Percentiles rank a stretch among this genome's conserved stretches.
phyloP scores from a whole-genome alignment of 495 filamentous ascomycete genomes.

The Penicillium mononematosum region DNA sequence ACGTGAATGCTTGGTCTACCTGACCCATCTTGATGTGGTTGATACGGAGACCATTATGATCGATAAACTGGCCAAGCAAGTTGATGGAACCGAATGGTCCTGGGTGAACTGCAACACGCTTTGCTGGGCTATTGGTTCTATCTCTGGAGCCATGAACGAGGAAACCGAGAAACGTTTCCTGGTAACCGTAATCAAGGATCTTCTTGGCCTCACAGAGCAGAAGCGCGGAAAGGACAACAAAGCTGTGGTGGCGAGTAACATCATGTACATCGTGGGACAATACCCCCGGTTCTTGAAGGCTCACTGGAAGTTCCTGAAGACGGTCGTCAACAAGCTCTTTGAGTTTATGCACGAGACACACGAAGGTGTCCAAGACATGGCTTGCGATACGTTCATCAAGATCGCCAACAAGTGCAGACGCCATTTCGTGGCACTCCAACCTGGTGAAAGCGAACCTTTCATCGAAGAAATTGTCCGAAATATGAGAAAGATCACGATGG shows the following conservation, averaged over 20 bases:
- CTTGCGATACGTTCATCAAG: conserved; percentile 99
- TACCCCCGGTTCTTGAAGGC: conserved; percentile 98
- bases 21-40: conserved; percentile 95
- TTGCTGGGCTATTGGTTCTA: conserved; percentile 98
- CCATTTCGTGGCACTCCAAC: conserved; percentile 94
- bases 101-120: conserved; percentile 99
- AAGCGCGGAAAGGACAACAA: conserved; percentile 99
- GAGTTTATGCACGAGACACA: conserved; percentile 99
- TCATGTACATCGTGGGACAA: conserved; percentile 99
- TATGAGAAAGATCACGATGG: conserved; percentile 90
- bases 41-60: conserved; percentile 99
- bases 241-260: conserved; percentile 97
- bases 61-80: conserved; percentile 91
- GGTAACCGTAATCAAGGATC: conserved; percentile 97
- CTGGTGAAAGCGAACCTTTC: conserved; percentile 91
- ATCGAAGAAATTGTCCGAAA: conserved; percentile 98
- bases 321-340: conserved; percentile 98
- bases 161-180: conserved; percentile 98
- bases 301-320: conserved; percentile 99
- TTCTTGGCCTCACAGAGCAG: conserved; percentile 97
- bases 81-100: conserved; percentile 94
- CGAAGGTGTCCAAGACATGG: conserved; percentile 99
- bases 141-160: conserved; percentile 98
- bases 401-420: conserved; percentile 97
- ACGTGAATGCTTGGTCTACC: conserved; percentile 92